Base-by-base conservation (phyloP, 192 early-diverging fungal species). In the Oehlia diaphana region DNA sequence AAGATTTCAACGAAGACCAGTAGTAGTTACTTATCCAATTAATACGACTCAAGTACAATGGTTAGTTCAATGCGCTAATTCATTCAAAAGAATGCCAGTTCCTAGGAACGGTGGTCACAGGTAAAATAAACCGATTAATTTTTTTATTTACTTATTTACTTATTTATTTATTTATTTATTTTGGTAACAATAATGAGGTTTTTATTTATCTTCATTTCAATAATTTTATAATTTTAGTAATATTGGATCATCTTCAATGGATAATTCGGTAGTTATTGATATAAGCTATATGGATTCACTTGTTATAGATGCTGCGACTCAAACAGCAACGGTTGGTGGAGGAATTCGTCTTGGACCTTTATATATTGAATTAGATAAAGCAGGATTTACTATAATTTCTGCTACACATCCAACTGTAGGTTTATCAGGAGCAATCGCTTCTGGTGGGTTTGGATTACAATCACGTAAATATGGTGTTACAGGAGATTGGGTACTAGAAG, bases 281-380 rank as follows among this genome's bases (percentile, higher is more conserved):
- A 23, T 89, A 33, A 87, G 82, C 49, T 39, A 74, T 14, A 76
- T 88, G 68, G 65, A 84, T 19, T 63, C 76, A 12, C 72, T 81
- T 47, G 65, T 83, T 26, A 44, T 53, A 31, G 65, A 66, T 35
- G 65, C 39, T 9, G 77, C 47, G 3, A 58, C 83, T 4, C 65
- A 64, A 23, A 81, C 78, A 37, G 85, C 81, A 12, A 58, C 65
- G 4, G 81, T 89, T 58, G 84, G 82, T 21, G 84, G 88, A 8
- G 89, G 89, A 26, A 81, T 84, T 44, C 82, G 89, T 31, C 79
- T 89, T 47, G 89, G 89, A 4, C 85, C 84, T n/a, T 62, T 90
- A 21, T 90, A 90, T 87, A 23, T 79, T 6, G 62, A 50, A 70
- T 37, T 82, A 13, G 78, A 74, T 35, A 67, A 81, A 64, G 35